Evolutionary conservation across 2,329 filamentous ascomycete genomes (phyloP).

Genomic region (Claviceps fusiformis): DNA sequence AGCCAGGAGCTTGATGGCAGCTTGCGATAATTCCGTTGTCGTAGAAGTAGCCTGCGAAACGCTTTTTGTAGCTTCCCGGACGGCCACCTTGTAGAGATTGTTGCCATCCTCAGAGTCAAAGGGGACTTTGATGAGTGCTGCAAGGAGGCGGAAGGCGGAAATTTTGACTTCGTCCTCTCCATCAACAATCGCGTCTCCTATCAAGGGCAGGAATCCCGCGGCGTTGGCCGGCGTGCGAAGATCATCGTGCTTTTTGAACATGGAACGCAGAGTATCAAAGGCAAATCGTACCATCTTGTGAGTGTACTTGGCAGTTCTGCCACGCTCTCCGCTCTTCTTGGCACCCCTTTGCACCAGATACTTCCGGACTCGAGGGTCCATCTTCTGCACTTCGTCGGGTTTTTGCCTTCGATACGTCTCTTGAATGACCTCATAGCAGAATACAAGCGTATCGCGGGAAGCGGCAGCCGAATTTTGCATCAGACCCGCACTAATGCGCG

Average conservation of each 20-base stretch:
- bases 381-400: conserved; percentile 35
- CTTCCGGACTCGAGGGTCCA: conserved; percentile 50
- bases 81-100: conserved; percentile 58
- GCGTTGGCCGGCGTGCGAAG: conserved; percentile 71
- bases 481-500: conserved; percentile 70
- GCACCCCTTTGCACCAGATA: conserved; percentile 73
- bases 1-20: conserved; percentile 76
- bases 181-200: conserved; percentile 74
- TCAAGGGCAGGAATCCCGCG: conserved; percentile 71
- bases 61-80: conserved; percentile 70
- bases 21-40: conserved; percentile 72
- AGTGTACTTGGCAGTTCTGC: conserved; percentile 62
- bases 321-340: conserved; percentile 59
- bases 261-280: conserved; percentile 70
- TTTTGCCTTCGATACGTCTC: conserved; percentile 60
- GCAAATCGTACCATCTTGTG: conserved; percentile 84
- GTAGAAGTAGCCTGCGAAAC: conserved; percentile 67
- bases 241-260: conserved; percentile 74
- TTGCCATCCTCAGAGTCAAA: conserved; percentile 56
- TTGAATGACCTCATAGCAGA: conserved; percentile 90
- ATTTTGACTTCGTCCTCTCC: conserved; percentile 89
- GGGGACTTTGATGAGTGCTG: conserved; percentile 72
- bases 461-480: conserved; percentile 68
- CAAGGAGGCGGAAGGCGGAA: conserved; percentile 72
- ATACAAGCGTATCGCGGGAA: conserved; percentile 72